These are phyloP conservation scores for Dentipellis sp. DNA, from an alignment of 768 basidiomycete genomes.

Conservation along the genomic window DNA sequence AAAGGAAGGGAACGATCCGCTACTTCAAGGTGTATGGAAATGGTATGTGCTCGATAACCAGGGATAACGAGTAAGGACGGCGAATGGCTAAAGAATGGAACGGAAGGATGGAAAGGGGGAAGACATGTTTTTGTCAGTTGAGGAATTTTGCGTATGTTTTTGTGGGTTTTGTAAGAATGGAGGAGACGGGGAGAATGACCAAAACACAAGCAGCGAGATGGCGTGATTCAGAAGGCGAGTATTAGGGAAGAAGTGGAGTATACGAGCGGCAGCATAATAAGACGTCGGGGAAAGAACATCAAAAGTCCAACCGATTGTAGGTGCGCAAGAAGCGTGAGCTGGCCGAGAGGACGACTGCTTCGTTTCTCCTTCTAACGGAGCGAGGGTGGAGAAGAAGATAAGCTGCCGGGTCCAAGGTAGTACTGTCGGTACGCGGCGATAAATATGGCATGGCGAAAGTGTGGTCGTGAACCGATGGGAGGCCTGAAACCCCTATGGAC, in stretches of 20 bases:
- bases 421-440: constrained; percentile 15
- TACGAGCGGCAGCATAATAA: background rate
- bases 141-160: constrained; percentile 3
- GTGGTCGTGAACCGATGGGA: constrained; percentile 19
- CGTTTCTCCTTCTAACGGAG: background rate
- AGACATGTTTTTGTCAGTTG: constrained; percentile 1
- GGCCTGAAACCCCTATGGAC: constrained; percentile 37
- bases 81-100: constrained; percentile 8
- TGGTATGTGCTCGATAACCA: constrained; percentile 4
- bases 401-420: no score
- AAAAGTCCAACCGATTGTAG: background rate
- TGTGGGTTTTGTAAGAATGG: constrained; percentile 2
- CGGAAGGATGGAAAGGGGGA: constrained; percentile 6
- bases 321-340: background rate
- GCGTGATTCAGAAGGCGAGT: background rate
- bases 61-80: constrained; percentile 13
- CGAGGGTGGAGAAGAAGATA: background rate
- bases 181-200: background rate
- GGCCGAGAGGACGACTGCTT: background rate
- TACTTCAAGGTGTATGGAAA: background rate
- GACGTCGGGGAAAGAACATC: background rate
- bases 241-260: constrained; percentile 4
- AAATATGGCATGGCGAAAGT: constrained; percentile 25
- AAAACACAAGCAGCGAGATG: background rate
- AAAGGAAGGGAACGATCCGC: background rate